Conservation (phyloP, 2,329 filamentous ascomycete species). For the Fusarium albosuccineum region DNA sequence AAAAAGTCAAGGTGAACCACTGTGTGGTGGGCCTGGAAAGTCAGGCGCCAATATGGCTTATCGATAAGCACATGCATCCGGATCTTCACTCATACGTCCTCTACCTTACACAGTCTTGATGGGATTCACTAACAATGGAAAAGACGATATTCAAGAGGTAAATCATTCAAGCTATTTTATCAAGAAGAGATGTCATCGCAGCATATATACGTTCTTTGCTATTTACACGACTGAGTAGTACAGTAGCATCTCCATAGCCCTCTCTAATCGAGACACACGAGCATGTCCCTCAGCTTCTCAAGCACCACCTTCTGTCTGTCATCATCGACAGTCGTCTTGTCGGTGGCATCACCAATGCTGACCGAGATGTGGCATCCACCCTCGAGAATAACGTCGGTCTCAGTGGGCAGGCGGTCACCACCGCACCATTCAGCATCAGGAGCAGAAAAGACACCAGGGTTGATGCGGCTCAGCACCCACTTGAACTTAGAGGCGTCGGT, state of each 20-base stretch:
- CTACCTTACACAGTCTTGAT: too few species aligned
- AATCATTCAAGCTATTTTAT: background rate
- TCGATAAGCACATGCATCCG: constrained; percentile 36
- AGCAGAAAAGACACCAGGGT: constrained; percentile 64
- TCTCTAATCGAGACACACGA: constrained; percentile 45
- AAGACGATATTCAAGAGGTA: background rate
- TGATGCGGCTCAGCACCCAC: constrained; percentile 74
- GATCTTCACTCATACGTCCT: background rate
- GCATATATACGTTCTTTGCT: background rate
- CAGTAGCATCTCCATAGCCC: background rate
- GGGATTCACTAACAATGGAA: background rate
- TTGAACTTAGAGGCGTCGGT: constrained; percentile 66
- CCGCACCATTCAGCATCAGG: constrained; percentile 72
- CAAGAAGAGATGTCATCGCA: background rate
- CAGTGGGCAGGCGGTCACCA: constrained; percentile 67
- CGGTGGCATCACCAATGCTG: constrained; percentile 70
- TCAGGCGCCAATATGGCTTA: constrained; percentile 41
- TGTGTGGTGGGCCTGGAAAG: constrained; percentile 37
- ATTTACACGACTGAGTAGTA: background rate
- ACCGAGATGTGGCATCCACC: constrained; percentile 72
- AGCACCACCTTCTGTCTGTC: constrained; percentile 49
- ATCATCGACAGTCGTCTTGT: constrained; percentile 67
- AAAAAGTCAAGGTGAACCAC: constrained; percentile 43
- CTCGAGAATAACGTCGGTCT: constrained; percentile 64
- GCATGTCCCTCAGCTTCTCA: constrained; percentile 49